Conservation (phyloP, 2,329 filamentous ascomycete genomes). For the Botrytis galanthina region DNA sequence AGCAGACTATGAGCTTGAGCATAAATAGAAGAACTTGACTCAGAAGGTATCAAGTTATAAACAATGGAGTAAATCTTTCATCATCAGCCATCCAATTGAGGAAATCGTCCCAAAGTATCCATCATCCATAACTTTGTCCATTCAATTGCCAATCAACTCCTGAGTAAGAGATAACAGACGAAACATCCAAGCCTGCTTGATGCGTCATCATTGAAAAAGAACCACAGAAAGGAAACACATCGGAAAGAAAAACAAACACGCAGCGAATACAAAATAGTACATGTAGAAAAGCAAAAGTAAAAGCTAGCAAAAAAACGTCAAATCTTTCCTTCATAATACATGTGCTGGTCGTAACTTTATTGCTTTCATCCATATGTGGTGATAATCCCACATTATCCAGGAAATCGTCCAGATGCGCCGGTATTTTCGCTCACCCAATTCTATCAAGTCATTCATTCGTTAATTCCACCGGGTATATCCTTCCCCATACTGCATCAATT, state of each 20-base stretch:
- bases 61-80: background rate
- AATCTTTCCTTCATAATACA: constrained; percentile 15
- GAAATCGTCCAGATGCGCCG: background rate
- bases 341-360: background rate
- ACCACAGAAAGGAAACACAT: background rate
- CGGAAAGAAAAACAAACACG: background rate
- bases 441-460: constrained; percentile 7
- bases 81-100: constrained; percentile 4
- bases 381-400: background rate
- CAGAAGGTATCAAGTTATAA: background rate
- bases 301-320: background rate
- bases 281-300: constrained; percentile 5
- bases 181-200: constrained; percentile 16
- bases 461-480: constrained; percentile 10
- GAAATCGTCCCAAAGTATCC: background rate
- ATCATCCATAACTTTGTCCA: background rate
- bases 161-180: background rate
- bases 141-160: background rate
- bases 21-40: background rate
- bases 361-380: background rate
- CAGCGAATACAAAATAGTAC: background rate
- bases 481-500: background rate
- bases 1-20: background rate
- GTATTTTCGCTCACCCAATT: constrained; percentile 1
- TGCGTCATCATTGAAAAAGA: background rate